phyloP scores from a whole-genome alignment of 192 early-diverging fungal species.

The Pilaira anomala region DNA sequence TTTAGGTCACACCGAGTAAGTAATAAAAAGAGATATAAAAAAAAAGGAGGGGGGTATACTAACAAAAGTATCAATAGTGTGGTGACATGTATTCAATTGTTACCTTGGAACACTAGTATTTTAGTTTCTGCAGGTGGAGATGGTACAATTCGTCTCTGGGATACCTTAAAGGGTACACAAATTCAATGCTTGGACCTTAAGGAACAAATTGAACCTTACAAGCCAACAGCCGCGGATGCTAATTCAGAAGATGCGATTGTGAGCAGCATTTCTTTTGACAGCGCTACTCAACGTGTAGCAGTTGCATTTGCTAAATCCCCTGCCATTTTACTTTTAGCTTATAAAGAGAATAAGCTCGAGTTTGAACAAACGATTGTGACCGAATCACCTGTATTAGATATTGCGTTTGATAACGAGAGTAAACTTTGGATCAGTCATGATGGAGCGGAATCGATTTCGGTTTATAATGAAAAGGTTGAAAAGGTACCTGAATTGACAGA shows the following conservation, averaged over 20 bases:
- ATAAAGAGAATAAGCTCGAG: conserved; percentile 7
- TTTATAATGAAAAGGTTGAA: conserved; percentile 16
- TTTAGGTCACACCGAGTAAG: conserved; percentile 86
- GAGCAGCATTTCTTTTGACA: conserved; percentile 11
- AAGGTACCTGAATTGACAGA: not conserved
- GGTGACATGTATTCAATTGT: conserved; percentile 62
- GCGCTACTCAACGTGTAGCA: conserved; percentile 4
- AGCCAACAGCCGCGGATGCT: conserved; percentile 23
- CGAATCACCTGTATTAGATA: conserved; percentile 11
- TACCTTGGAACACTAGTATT: conserved; percentile 51
- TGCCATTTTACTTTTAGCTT: conserved; percentile 21
- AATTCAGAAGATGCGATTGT: conserved; percentile 26
- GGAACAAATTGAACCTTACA: conserved; percentile 22
- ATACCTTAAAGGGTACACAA: conserved; percentile 57
- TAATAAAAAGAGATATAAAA: not conserved
- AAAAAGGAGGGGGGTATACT: not conserved
- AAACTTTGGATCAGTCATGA: conserved; percentile 21
- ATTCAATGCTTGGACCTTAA: conserved; percentile 66
- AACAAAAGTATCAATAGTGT: conserved; percentile 45
- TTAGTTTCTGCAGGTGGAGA: conserved; percentile 87
- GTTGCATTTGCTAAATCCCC: conserved; percentile 28
- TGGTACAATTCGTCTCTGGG: conserved; percentile 74
- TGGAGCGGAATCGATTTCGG: conserved; percentile 5
- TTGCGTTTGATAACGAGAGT: conserved; percentile 15
- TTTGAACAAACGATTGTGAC: conserved; percentile 13